These are phyloP conservation scores for Trypanosoma rangeli DNA, from an alignment of 208 protist species.

Conservation along the genomic window DNA sequence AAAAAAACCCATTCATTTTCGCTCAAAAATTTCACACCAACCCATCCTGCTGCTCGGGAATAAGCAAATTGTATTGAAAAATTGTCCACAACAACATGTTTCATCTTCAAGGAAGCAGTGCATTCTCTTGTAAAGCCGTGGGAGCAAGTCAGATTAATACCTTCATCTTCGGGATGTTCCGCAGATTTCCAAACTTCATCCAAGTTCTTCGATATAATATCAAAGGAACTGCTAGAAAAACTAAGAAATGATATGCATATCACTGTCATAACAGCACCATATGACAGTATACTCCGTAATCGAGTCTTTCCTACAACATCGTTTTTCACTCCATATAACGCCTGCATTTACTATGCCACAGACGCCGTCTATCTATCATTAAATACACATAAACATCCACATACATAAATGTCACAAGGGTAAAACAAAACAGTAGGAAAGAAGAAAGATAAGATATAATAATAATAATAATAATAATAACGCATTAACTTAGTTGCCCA, in stretches of 20 bases:
- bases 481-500: conserved; percentile 1
- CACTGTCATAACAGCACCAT: conserved; percentile 11
- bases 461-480: conserved; percentile 19
- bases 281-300: conserved; percentile 1
- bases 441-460: neutral
- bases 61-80: conserved; percentile 22
- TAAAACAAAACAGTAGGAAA: conserved; percentile 19
- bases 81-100: neutral
- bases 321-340: neutral
- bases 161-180: conserved; percentile 2
- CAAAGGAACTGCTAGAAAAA: conserved; percentile 11
- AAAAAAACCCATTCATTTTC: conserved; percentile 18
- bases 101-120: neutral
- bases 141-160: conserved; percentile 14
- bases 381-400: conserved; percentile 23
- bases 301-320: neutral
- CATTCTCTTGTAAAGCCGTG: neutral
- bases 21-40: neutral
- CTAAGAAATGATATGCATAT: conserved; percentile 25
- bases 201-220: conserved; percentile 9
- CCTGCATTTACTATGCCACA: neutral
- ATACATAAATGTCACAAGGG: conserved; percentile 32
- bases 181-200: conserved; percentile 16
- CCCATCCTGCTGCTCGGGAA: conserved; percentile 8
- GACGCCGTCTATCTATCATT: neutral